Base-by-base conservation (phyloP, 2,329 filamentous ascomycete species). In the Pseudogymnoascus sp. region DNA sequence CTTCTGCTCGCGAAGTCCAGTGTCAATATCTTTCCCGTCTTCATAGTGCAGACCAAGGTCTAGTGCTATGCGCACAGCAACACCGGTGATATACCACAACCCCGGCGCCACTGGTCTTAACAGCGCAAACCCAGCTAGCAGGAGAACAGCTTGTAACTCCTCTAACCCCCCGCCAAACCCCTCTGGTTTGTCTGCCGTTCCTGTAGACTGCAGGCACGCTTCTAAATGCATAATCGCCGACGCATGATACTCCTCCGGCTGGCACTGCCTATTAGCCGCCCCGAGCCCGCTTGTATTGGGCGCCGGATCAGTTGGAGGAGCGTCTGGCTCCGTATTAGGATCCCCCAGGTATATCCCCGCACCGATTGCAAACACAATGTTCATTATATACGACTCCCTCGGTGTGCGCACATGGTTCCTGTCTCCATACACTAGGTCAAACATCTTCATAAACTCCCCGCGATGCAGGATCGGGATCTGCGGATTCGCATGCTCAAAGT, bases 351-450 rank as follows among this genome's bases (percentile, higher is more conserved):
- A 96, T 69, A 97, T 96, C 16, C 92, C 93, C 16, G 90, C 89
- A 5, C 95, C 95, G 70, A 97, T 97, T 12, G 93, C 93, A 77
- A 96, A 97, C 23, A 97, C 93, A 76, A 97, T 97, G 75, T 97
- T 97, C 66, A 97, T 81, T 78, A 96, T 85, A 76, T 97, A 97
- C n/a, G 95, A 81, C 75, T 96, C 92, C 62, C 89, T 83, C 3
- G 91, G 84, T 1, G 88, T 89, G 25, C 89, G 83, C 62, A 84
- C 82, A 56, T 84, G 82, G 18, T 88, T 71, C 12, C 68, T 84
- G 0, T 84, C 83, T 3, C 84, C 81, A 74, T 96, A 97, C 0
- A 91, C 90, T 53, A 85, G 84, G 62, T 96, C 88, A 72, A 97
- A 90, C 77, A 96, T 86, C 53, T 88, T 84, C 87, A 92, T 91